Evolutionary conservation across 2,329 filamentous ascomycete genomes (phyloP), one percentile per base, ranked within the genome.

Genomic region (Nemania bipapillata): DNA sequence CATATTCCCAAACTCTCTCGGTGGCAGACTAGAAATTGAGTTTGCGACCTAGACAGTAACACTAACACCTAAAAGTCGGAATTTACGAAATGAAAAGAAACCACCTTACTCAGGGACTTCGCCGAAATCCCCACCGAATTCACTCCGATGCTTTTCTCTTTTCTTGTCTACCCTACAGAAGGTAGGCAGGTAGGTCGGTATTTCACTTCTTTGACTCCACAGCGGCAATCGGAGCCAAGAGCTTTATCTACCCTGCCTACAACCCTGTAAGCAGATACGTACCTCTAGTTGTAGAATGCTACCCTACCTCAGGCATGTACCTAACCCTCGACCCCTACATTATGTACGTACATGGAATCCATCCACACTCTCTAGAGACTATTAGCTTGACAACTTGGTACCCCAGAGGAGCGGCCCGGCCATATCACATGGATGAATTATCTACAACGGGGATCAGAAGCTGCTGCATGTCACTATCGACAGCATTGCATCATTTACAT

Each of bases 141-240:
- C 26, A 26, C 65, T 62, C 64, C 68, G 64, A 59, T 65, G 12
- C 3, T 12, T 50, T 61, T 58, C 15, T 40, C 24, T 22, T 54
- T 37, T 26, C 32, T 53, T 22, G 28, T 17, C 9, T 22, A 30
- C 17, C 26, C 35, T 30, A 4, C 28, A n/a, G n/a, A n/a, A 20
- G 5, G 20, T n/a, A 32, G 30, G 30, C 9, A 32, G 30, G 30
- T 32, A 32, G 30, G 30, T 32, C 4, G 4, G 30, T 32, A 32
- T 30, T 52, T 47, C 62, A 37, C 42, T 61, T 56, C 37, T 45
- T 30, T n/a, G 11, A 28, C 60, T 60, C 65, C 65, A 57, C 68
- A 60, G 65, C 65, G 68, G 68, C 52, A 59, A 70, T 68, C 65
- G 65, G 68, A 68, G 58, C 63, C 53, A 28, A 49, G 7, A 50